These are phyloP conservation scores for Pyrus bretschneideri DNA, from an alignment of 306 rosid genomes.

Conservation along the genomic window DNA sequence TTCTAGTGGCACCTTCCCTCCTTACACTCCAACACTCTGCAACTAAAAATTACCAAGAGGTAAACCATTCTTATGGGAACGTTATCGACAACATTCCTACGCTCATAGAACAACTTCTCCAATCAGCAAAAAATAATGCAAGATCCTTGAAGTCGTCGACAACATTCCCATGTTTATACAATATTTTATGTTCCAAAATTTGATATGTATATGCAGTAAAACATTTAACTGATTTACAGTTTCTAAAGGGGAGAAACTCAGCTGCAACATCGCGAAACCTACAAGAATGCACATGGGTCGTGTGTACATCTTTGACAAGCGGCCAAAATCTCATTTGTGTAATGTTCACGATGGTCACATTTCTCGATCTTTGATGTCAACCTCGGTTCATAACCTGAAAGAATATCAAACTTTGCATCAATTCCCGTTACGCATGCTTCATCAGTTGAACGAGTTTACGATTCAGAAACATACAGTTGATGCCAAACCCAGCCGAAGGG, in stretches of 20 bases:
- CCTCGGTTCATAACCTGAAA: constrained; percentile 51
- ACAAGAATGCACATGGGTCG: constrained; percentile 44
- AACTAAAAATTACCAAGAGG: too few relatives aligned
- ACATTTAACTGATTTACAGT: constrained; percentile 59
- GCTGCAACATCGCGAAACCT: constrained; percentile 75
- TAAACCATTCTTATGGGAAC: background rate
- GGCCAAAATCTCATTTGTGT: too few relatives aligned
- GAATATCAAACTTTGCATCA: constrained; percentile 32
- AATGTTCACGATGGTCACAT: constrained; percentile 11
- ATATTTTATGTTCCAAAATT: constrained; percentile 37
- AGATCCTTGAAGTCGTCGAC: background rate
- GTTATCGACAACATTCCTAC: background rate
- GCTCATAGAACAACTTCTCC: background rate
- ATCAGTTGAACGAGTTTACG: background rate
- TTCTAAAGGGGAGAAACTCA: constrained; percentile 95
- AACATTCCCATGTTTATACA: constrained; percentile 25
- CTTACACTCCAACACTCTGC: background rate
- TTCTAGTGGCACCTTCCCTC: background rate
- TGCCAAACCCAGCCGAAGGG: background rate
- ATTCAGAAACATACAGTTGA: constrained; percentile 19
- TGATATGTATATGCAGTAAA: constrained; percentile 33
- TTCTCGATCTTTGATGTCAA: constrained; percentile 22
- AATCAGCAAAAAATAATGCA: background rate
- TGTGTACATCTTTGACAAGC: too few relatives aligned
- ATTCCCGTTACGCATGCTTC: constrained; percentile 8